These are phyloP conservation scores for Aureobasidium sp. DNA, from an alignment of 2,329 filamentous ascomycete species.

Conservation along the genomic window DNA sequence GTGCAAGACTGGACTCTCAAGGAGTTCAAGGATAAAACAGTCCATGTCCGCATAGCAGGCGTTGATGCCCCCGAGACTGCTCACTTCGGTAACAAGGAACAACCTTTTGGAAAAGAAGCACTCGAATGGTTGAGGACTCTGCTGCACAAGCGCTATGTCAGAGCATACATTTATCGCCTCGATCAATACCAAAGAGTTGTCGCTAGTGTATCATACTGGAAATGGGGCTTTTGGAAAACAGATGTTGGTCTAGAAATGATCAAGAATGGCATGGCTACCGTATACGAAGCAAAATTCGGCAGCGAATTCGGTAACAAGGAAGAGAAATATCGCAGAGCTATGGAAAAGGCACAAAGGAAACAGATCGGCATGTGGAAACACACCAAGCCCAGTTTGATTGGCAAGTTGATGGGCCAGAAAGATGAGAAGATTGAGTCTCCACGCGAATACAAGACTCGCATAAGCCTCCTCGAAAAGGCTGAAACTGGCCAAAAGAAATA, in stretches of 20 bases:
- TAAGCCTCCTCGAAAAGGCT: background rate
- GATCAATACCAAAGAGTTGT: conserved; percentile 94
- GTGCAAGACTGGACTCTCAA: background rate
- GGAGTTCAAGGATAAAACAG: conserved; percentile 42
- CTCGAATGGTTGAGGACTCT: conserved; percentile 69
- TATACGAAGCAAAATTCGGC: conserved; percentile 87
- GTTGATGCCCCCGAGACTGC: conserved; percentile 88
- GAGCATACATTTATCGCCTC: conserved; percentile 70
- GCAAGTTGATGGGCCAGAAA: conserved; percentile 39
- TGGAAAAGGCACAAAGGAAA: conserved; percentile 36
- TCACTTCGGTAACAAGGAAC: conserved; percentile 82
- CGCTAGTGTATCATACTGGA: conserved; percentile 69
- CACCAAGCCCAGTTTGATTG: conserved; percentile 28
- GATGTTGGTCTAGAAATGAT: conserved; percentile 91
- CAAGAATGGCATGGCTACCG: conserved; percentile 71
- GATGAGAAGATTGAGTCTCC: conserved; percentile 65
- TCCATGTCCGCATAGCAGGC: conserved; percentile 82
- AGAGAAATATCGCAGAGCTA: conserved; percentile 56
- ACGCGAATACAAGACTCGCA: conserved; percentile 68
- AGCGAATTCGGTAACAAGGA: conserved; percentile 69
- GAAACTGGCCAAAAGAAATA: background rate
- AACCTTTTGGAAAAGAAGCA: conserved; percentile 76
- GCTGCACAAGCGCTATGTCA: conserved; percentile 62
- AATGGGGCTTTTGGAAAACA: conserved; percentile 48
- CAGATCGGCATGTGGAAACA: conserved; percentile 58